Conservation (phyloP, 441 rosid genomes). For the Pelargonium fulgidum region DNA sequence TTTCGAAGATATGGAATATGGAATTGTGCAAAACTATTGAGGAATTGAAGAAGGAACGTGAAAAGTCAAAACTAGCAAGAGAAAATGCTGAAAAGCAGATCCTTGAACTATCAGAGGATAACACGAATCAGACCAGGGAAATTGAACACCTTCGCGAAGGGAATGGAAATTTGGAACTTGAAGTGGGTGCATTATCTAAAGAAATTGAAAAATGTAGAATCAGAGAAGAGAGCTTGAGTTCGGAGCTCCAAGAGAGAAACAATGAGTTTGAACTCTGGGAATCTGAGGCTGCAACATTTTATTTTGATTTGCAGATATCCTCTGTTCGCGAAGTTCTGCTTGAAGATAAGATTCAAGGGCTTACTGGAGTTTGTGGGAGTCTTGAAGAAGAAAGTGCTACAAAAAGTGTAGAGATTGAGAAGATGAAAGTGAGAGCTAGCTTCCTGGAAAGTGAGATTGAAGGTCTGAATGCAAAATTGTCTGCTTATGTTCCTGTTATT, state of each 20-base stretch:
- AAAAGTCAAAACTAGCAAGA: constrained; percentile 38
- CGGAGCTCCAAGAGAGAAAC: constrained; percentile 53
- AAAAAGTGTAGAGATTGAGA: constrained; percentile 32
- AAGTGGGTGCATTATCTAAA: constrained; percentile 35
- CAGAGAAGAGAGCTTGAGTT: constrained; percentile 45
- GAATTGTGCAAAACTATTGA: constrained; percentile 50
- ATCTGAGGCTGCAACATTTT: constrained; percentile 60
- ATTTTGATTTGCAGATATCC: constrained; percentile 58
- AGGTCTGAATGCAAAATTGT: constrained; percentile 41
- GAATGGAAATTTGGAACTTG: constrained; percentile 48
- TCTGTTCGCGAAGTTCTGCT: constrained; percentile 51
- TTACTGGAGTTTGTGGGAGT: constrained; percentile 40
- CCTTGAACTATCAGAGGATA: constrained; percentile 34
- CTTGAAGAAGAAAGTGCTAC: constrained; percentile 37
- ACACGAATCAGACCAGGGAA: constrained; percentile 43
- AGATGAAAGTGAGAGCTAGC: constrained; percentile 45
- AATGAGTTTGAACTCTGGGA: constrained; percentile 64
- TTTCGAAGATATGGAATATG: constrained; percentile 35
- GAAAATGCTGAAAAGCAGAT: constrained; percentile 39
- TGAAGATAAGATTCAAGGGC: constrained; percentile 54
- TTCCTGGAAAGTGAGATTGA: constrained; percentile 49
- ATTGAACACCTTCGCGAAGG: constrained; percentile 41
- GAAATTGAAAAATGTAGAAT: constrained; percentile 49
- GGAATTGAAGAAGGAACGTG: constrained; percentile 48
- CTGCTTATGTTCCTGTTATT: constrained; percentile 49